phyloP scores from a whole-genome alignment of 2,329 filamentous ascomycete genomes.

The Macrophomina phaseolina region DNA sequence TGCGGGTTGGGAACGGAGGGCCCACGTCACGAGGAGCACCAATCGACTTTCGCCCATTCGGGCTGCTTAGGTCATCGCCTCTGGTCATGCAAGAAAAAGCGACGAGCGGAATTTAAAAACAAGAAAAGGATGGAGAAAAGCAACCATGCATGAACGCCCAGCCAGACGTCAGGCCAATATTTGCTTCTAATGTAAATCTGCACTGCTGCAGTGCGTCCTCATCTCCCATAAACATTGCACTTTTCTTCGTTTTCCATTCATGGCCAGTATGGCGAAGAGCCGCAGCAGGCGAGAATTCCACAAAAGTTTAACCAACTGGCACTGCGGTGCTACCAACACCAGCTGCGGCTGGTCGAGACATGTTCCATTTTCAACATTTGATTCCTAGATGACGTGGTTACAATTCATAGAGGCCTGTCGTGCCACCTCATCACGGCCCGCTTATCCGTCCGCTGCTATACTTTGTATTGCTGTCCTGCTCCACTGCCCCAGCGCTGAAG shows the following conservation, averaged over 20 bases:
- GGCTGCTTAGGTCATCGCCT: not conserved
- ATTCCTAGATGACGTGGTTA: not conserved
- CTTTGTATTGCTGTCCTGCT: not conserved
- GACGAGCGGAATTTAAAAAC: not conserved
- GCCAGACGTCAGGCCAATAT: not conserved
- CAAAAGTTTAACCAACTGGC: slow-evolving; percentile 7
- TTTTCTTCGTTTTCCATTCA: not conserved
- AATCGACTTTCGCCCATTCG: not conserved
- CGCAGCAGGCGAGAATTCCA: not conserved
- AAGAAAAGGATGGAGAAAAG: not conserved
- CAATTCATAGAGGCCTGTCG: not conserved
- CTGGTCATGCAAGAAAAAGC: slow-evolving; percentile 1
- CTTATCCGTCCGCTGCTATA: not conserved
- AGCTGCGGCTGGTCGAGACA: not conserved
- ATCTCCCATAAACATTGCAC: not conserved
- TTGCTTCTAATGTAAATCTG: not conserved
- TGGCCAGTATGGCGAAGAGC: not conserved
- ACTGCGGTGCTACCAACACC: slow-evolving; percentile 1
- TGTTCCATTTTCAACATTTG: not conserved
- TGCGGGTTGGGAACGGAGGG: not conserved
- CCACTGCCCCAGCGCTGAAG: not conserved
- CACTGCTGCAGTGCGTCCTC: slow-evolving; percentile 8
- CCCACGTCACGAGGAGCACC: not conserved
- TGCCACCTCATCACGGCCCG: slow-evolving; percentile 7
- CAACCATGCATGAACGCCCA: not conserved